Evolutionary conservation across 495 filamentous ascomycete genomes (phyloP).

Genomic region (Aspergillus incahuasiensis): DNA sequence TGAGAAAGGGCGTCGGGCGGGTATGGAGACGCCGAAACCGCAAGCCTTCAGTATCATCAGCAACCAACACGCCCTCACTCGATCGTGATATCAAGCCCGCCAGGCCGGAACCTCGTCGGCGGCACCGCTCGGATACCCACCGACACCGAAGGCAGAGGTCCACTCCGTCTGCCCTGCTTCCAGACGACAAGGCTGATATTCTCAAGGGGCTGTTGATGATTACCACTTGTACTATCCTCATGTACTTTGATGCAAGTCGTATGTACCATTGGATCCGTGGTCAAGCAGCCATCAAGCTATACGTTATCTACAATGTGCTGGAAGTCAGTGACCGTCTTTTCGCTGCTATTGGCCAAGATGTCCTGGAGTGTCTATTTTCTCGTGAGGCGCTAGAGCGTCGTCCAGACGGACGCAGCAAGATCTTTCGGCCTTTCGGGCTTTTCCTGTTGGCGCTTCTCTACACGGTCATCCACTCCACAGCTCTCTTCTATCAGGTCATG

Average conservation of each 20-base stretch:
- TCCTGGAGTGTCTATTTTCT: constrained; percentile 93
- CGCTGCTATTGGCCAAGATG: constrained; percentile 88
- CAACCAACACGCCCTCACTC: constrained; percentile 4
- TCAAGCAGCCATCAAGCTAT: constrained; percentile 95
- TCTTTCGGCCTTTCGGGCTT: constrained; percentile 86
- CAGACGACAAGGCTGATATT: constrained; percentile 92
- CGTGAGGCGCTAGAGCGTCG: constrained; percentile 85
- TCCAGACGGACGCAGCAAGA: constrained; percentile 82
- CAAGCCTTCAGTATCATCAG: constrained; percentile 24
- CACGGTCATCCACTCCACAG: constrained; percentile 78
- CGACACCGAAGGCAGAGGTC: constrained; percentile 74
- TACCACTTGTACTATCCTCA: constrained; percentile 74
- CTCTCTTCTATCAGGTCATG: constrained; percentile 94
- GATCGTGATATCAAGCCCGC: constrained; percentile 22
- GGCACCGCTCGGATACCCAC: constrained; percentile 29
- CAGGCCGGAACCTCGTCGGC: constrained; percentile 24
- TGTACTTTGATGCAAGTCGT: constrained; percentile 89
- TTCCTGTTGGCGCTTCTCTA: constrained; percentile 84
- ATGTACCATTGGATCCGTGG: constrained; percentile 99
- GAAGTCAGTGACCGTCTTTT: constrained; percentile 85
- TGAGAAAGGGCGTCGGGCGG: constrained; percentile 68
- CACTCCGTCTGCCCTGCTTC: constrained; percentile 72
- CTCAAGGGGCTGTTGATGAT: constrained; percentile 84
- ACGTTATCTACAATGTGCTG: constrained; percentile 96
- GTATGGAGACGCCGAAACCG: constrained; percentile 63